These are phyloP conservation scores for Starmera amethionina DNA, from an alignment of 805 yeast species.

Conservation along the genomic window DNA sequence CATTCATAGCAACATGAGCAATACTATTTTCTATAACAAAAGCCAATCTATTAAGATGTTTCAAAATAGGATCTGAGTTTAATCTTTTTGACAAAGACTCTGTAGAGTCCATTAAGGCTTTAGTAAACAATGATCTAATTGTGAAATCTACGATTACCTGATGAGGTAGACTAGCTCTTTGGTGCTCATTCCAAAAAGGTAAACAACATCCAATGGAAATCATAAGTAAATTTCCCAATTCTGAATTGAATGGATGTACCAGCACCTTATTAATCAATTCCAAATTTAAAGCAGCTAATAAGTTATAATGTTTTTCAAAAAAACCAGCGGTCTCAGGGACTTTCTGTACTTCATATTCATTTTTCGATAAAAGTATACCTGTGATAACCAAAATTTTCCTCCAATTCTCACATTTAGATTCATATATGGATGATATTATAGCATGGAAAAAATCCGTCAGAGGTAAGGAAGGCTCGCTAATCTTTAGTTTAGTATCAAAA, in stretches of 20 bases:
- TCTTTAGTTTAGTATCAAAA: constrained; percentile 31
- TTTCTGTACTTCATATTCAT: constrained; percentile 22
- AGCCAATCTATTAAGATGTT: constrained; percentile 40
- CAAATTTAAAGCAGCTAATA: constrained; percentile 21
- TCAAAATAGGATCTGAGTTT: constrained; percentile 29
- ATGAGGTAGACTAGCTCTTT: constrained; percentile 12
- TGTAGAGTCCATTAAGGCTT: neutral
- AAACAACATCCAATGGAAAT: constrained; percentile 13
- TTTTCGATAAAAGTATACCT: constrained; percentile 28
- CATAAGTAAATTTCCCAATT: constrained; percentile 9
- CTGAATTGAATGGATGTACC: constrained; percentile 12
- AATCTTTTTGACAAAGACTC: neutral
- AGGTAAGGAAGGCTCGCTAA: constrained; percentile 35
- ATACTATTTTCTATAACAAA: constrained; percentile 31
- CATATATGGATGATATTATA: constrained; percentile 21
- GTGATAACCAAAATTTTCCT: constrained; percentile 33
- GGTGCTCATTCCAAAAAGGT: constrained; percentile 8
- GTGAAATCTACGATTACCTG: constrained; percentile 9
- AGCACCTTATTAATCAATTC: constrained; percentile 11
- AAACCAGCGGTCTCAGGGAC: constrained; percentile 23
- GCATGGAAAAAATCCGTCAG: constrained; percentile 28
- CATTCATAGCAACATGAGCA: constrained; percentile 9
- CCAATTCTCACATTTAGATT: constrained; percentile 29
- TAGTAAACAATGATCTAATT: constrained; percentile 6
- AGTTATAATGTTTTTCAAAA: constrained; percentile 26